These are phyloP conservation scores for Didymella lethalis DNA, from an alignment of 2,329 filamentous ascomycete genomes.

Conservation along the genomic window DNA sequence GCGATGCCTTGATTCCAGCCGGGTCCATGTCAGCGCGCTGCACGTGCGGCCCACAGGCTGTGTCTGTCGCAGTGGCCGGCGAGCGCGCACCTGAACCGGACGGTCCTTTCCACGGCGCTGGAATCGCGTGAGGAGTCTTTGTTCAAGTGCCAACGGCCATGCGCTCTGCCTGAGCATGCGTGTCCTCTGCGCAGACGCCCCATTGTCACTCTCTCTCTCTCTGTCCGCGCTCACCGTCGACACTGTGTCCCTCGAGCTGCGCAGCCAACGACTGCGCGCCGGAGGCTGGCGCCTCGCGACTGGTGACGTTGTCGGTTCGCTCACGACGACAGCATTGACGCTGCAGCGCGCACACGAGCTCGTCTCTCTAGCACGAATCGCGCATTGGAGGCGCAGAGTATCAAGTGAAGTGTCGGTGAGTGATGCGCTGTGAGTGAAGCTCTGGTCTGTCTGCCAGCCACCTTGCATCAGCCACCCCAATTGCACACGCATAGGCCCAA, in stretches of 20 bases:
- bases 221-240: neutral
- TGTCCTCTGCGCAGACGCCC: slow-evolving; percentile 8
- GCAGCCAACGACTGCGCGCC: neutral
- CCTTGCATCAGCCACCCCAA: slow-evolving; percentile 35
- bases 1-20: slow-evolving; percentile 17
- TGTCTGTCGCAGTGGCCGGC: slow-evolving; percentile 1
- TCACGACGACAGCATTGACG: slow-evolving; percentile 25
- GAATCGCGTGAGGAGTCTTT: neutral
- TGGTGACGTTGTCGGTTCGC: slow-evolving; percentile 8
- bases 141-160: slow-evolving; percentile 4
- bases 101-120: slow-evolving; percentile 8
- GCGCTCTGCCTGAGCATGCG: slow-evolving; percentile 13
- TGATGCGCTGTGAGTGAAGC: slow-evolving; percentile 19
- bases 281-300: neutral
- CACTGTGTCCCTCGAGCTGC: slow-evolving; percentile 1
- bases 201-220: neutral
- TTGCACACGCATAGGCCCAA: slow-evolving; percentile 21
- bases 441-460: slow-evolving; percentile 15
- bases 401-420: slow-evolving; percentile 23
- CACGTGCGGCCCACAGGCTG: slow-evolving; percentile 17
- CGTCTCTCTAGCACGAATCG: slow-evolving; percentile 22
- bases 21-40: slow-evolving; percentile 7
- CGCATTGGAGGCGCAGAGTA: slow-evolving; percentile 6
- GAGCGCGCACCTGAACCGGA: slow-evolving; percentile 11
- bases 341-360: slow-evolving; percentile 19